A percentile compares a stretch with the other conserved stretches of the same genome.
Conservation (phyloP, 345 rosid genomes). For the Eucalyptus cloeziana region DNA sequence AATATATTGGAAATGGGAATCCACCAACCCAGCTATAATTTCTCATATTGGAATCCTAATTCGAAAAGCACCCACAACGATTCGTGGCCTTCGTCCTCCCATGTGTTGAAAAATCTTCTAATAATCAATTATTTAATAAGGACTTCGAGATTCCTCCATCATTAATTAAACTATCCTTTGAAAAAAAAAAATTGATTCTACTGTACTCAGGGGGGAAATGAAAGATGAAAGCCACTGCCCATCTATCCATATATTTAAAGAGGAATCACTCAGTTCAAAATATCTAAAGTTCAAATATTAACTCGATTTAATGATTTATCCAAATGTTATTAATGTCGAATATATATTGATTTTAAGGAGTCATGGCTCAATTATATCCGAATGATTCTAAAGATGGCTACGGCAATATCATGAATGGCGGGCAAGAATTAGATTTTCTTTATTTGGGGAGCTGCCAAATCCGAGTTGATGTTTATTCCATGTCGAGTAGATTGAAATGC, state of each 20-base stretch:
- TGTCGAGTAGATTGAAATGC: neutral
- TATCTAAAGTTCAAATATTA: neutral
- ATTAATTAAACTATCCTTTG: neutral
- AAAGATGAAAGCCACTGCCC: neutral
- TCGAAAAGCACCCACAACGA: neutral
- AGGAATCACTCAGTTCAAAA: neutral
- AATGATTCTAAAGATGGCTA: neutral
- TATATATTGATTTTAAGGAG: neutral
- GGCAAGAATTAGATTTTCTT: neutral
- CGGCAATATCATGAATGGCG: neutral
- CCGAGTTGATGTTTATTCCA: neutral
- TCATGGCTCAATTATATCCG: neutral
- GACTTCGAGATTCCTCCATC: neutral
- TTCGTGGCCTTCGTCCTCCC: neutral
- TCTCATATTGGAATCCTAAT: neutral
- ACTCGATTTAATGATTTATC: neutral
- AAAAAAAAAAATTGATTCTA: neutral
- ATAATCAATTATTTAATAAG: neutral
- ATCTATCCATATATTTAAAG: no score
- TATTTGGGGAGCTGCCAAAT: neutral
- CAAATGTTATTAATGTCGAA: neutral
- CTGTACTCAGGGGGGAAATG: neutral
- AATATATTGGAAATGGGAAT: neutral
- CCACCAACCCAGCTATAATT: neutral
- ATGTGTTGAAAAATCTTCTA: neutral